Evolutionary conservation across 495 filamentous ascomycete genomes (phyloP).

Genomic region (Parmelia sp.): DNA sequence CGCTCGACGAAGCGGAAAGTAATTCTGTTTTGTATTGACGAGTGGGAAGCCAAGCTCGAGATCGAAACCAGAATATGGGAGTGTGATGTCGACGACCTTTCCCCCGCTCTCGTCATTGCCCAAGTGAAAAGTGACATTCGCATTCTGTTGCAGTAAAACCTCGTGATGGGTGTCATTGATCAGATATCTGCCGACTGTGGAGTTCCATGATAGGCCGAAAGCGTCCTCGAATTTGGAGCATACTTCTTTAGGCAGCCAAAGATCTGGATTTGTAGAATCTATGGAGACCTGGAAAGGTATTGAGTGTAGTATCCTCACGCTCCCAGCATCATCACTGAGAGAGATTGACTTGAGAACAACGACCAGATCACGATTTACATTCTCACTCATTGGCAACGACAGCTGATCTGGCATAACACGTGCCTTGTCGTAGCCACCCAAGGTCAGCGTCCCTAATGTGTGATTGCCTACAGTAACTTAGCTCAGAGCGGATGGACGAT

Average conservation of each 20-base stretch:
- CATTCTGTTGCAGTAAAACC: constrained; percentile 38
- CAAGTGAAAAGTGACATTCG: constrained; percentile 43
- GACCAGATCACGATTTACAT: constrained; percentile 46
- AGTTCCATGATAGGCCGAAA: constrained; percentile 44
- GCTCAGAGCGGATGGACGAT: neutral
- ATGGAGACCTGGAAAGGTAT: constrained; percentile 33
- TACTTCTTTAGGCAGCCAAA: constrained; percentile 47
- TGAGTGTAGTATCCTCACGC: neutral
- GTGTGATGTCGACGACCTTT: constrained; percentile 38
- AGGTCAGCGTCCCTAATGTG: constrained; percentile 44
- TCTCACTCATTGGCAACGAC: constrained; percentile 42
- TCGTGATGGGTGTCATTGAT: constrained; percentile 42
- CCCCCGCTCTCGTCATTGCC: constrained; percentile 35
- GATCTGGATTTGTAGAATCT: constrained; percentile 47
- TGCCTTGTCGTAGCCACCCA: constrained; percentile 50
- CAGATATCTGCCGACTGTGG: constrained; percentile 39
- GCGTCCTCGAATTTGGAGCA: constrained; percentile 48
- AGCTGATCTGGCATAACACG: constrained; percentile 43
- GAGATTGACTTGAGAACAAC: constrained; percentile 42
- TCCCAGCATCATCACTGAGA: constrained; percentile 23
- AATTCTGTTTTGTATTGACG: constrained; percentile 28
- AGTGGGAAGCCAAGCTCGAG: constrained; percentile 37
- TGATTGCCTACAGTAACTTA: constrained; percentile 32
- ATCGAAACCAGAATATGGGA: constrained; percentile 50
- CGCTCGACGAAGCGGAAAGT: constrained; percentile 48